Conservation (phyloP, 352 stramenopile species). For the Pythium plurisporium region DNA sequence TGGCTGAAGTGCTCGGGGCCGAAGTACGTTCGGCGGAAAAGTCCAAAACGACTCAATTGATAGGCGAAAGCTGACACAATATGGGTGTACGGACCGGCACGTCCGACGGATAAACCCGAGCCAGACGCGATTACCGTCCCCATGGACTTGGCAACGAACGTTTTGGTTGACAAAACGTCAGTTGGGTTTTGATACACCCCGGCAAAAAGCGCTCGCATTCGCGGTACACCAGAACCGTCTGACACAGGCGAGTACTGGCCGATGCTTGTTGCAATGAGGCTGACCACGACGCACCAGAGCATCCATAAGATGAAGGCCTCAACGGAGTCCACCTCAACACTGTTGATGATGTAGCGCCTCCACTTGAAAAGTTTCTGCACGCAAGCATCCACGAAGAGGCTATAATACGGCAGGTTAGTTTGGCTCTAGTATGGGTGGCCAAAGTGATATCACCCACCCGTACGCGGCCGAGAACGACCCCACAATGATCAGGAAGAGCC, state of each 20-base stretch:
- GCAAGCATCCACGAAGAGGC: slow-evolving; percentile 62
- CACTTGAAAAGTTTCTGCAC: slow-evolving; percentile 63
- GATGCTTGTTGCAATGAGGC: slow-evolving; percentile 53
- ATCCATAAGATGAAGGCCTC: slow-evolving; percentile 59
- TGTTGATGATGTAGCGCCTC: slow-evolving; percentile 50
- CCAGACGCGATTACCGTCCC: slow-evolving; percentile 59
- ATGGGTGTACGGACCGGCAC: slow-evolving; percentile 69
- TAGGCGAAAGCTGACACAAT: slow-evolving; percentile 72
- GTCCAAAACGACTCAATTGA: slow-evolving; percentile 52
- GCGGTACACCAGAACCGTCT: slow-evolving; percentile 73
- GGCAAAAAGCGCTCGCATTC: slow-evolving; percentile 68
- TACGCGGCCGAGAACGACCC: slow-evolving; percentile 55
- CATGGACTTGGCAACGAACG: slow-evolving; percentile 64
- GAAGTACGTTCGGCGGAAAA: slow-evolving; percentile 69
- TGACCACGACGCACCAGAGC: slow-evolving; percentile 52
- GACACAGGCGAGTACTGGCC: slow-evolving; percentile 58
- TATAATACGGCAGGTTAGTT: too few relatives aligned
- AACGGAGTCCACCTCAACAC: slow-evolving; percentile 52
- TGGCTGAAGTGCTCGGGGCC: slow-evolving; percentile 69
- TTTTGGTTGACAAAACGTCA: slow-evolving; percentile 55
- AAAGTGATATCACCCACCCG: slow-evolving; percentile 44
- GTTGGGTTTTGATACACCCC: slow-evolving; percentile 71
- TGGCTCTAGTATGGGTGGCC: too few relatives aligned
- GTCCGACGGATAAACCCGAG: slow-evolving; percentile 64
- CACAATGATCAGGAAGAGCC: slow-evolving; percentile 67